These are phyloP conservation scores for Chlamydomonas sp. DNA, from an alignment of 139 green algal species.

Conservation along the genomic window DNA sequence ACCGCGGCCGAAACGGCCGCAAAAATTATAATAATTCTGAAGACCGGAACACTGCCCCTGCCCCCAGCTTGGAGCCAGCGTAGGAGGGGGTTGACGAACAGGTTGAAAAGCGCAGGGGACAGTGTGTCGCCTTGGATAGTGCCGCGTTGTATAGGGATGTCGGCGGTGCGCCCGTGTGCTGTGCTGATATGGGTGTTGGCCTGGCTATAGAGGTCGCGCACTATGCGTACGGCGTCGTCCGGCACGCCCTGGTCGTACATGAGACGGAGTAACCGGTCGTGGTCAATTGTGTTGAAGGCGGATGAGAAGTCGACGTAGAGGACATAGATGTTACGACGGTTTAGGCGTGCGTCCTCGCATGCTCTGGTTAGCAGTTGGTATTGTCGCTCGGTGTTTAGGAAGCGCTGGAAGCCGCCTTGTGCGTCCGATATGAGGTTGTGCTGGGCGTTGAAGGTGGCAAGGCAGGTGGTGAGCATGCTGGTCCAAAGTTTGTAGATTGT, in stretches of 20 bases:
- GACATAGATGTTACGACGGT: conserved; percentile 28
- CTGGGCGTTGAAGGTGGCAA: too few species aligned
- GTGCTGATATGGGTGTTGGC: conserved; percentile 35
- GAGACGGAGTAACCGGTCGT: conserved; percentile 50
- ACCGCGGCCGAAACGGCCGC: too few species aligned
- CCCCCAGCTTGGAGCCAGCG: conserved; percentile 13
- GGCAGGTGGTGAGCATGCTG: too few species aligned
- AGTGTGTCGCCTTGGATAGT: conserved; percentile 61
- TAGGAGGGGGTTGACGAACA: not conserved
- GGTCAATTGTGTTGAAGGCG: conserved; percentile 54
- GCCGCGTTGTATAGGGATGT: conserved; percentile 48
- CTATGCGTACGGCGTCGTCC: conserved; percentile 31
- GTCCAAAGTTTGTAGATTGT: too few species aligned
- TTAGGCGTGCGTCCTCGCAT: conserved; percentile 33
- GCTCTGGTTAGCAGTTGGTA: conserved; percentile 14
- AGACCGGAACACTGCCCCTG: too few species aligned
- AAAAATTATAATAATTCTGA: too few species aligned
- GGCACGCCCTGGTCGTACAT: conserved; percentile 50
- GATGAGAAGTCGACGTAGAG: conserved; percentile 48
- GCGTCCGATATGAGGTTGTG: not conserved
- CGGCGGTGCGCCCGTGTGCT: not conserved
- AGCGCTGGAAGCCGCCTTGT: conserved; percentile 45
- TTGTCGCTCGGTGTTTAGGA: not conserved
- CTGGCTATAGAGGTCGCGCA: conserved; percentile 50
- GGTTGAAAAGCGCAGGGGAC: conserved; percentile 47